Evolutionary conservation across 1,284 basidiomycete species (phyloP), one percentile per base, ranked within the genome.

Genomic region (Inonotus hispidus): DNA sequence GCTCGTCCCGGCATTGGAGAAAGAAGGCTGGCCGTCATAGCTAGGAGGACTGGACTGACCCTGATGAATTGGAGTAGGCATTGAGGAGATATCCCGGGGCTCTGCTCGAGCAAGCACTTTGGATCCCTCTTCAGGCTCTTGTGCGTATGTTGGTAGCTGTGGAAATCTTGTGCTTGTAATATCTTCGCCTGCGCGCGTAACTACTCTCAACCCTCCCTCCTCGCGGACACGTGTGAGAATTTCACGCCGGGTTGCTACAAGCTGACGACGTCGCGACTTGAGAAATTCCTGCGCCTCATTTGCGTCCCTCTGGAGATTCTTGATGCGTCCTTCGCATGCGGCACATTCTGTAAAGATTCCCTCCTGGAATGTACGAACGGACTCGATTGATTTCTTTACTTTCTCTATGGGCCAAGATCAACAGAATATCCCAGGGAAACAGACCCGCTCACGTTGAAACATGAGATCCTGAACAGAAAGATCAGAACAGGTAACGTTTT

Each of bases 371-470:
- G 19, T n/a, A 5, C 29, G 25, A 14, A 61, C 38, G 11, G 59
- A 37, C 2, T 23, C 35, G 19, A 63, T 35, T 3, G 62, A 63
- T 38, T 63, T 35, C 47, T 46, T 35, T 39, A 63, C 54, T 47
- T 63, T 61, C 32, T 61, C 62, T 63, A 54, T n/a, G 27, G 43
- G 7, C n/a, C 7, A 35, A 8, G 7, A 37, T 38, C 49, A 16
- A 39, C n/a, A 29, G 46, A 7, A 8, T 16, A 13, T 41, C 38
- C 13, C 32, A 14, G 39, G 32, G 45, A 37, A 7, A 55, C 29
- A n/a, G 6, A 45, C 10, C 10, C 16, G 47, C 47, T 60, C 47
- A 63, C 62, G 53, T 61, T 63, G 62, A 47, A 60, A 63, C 23
- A 63, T 50, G 32, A 58, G 57, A 47, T 63, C 59, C 59, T 60